Evolutionary conservation across 2,329 filamentous ascomycete genomes (phyloP).

Genomic region (Fusarium solani-melongenae): DNA sequence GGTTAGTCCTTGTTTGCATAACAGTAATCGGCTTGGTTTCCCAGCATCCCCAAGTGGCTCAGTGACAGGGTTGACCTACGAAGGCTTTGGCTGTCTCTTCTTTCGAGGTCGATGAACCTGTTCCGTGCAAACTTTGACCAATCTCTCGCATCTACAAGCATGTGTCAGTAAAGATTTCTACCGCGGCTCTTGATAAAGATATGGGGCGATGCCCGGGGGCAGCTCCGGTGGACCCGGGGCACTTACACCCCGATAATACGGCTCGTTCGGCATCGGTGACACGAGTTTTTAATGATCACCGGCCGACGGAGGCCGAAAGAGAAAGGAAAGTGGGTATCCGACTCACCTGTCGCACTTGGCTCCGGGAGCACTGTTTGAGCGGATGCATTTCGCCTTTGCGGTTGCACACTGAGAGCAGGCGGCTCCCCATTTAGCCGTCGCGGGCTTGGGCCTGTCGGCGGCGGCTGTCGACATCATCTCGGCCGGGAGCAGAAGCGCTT

Average conservation of each 20-base stretch:
- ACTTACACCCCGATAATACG: slow-evolving; percentile 17
- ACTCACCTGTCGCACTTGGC: slow-evolving; percentile 59
- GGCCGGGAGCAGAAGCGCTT: slow-evolving; percentile 4
- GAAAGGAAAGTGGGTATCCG: neutral
- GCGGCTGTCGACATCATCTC: slow-evolving; percentile 26
- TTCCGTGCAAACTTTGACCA: slow-evolving; percentile 59
- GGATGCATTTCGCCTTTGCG: slow-evolving; percentile 63
- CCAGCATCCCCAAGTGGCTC: neutral
- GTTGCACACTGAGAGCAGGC: slow-evolving; percentile 60
- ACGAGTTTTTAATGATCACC: neutral
- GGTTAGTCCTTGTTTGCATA: neutral
- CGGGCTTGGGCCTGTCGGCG: slow-evolving; percentile 44
- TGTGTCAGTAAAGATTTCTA: slow-evolving; percentile 18
- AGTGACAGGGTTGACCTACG: slow-evolving; percentile 51
- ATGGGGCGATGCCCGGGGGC: slow-evolving; percentile 23
- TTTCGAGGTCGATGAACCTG: slow-evolving; percentile 63
- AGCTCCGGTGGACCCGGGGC: slow-evolving; percentile 13
- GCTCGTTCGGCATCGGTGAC: neutral
- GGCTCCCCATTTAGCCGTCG: slow-evolving; percentile 60
- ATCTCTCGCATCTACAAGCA: slow-evolving; percentile 56
- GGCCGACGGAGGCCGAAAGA: neutral
- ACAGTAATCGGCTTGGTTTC: neutral
- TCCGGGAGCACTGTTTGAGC: slow-evolving; percentile 49
- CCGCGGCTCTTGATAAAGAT: slow-evolving; percentile 10
- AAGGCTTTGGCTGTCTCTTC: slow-evolving; percentile 62